Evolutionary conservation across 78 protist genomes (phyloP), one percentile per base, ranked within the genome.

Genomic region (Polysphondylium violaceum): DNA sequence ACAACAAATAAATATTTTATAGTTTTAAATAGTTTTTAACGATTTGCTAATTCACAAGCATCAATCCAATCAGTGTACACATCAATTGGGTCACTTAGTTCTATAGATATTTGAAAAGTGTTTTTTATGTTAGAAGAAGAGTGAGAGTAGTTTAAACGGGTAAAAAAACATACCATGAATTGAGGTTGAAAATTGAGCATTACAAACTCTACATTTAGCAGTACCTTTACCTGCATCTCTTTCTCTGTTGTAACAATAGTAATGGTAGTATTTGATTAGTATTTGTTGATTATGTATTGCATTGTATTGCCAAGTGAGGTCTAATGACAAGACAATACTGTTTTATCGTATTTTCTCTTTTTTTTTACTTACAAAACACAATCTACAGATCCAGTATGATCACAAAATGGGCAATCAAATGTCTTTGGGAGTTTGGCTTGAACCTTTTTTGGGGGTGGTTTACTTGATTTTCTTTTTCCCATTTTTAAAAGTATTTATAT

Each of bases 31-130:
- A n/a, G n/a, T n/a, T n/a, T n/a, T n/a, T n/a, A n/a, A n/a, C n/a
- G n/a, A n/a, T n/a, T n/a, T n/a, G n/a, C n/a, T n/a, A n/a, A n/a
- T 79, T 79, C 89, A 68, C 89, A 79, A 16, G 89, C 89, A 67
- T 79, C 89, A n/a, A 79, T 79, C 89, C 89, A 79, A 68, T 79
- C 89, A 68, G 65, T 56, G 38, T 79, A 79, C 38, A 79, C 47
- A 68, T 79, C 89, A 11, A 79, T 68, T 40, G 89, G 69, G n/a
- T 79, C 89, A 36, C 69, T 53, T 35, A 78, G 40, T 55, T 78
- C 88, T 78, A 50, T 11, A 51, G 0, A 29, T 17, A 36, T 72
- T 2, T 27, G 23, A 25, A 27, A 27, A 40, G 50, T 23, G 25
- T 17, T 61, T 61, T 23, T 14, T 35, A 61, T 60, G 7, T 60